Percentiles rank a stretch among this genome's conserved stretches.
These are phyloP conservation scores for Zasmidium cellare DNA, from an alignment of 2,329 filamentous ascomycete genomes.

Conservation along the genomic window DNA sequence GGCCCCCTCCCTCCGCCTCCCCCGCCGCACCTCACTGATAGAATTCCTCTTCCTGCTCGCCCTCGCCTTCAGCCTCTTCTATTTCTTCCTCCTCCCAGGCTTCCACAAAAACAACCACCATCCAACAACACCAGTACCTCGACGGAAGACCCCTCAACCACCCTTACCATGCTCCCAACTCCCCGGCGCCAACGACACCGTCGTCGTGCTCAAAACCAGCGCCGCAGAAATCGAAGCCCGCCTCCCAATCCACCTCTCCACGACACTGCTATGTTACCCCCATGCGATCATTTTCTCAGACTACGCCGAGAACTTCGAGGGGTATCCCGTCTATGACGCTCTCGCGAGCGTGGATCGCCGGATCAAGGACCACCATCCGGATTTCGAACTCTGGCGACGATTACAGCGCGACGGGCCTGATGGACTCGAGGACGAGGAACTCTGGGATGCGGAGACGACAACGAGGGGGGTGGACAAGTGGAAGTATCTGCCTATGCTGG, in stretches of 20 bases:
- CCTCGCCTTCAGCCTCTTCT: not conserved
- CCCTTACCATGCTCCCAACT: constrained; percentile 18
- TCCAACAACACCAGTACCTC: not conserved
- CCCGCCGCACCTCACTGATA: not conserved
- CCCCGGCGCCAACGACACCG: constrained; percentile 47
- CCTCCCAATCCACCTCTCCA: constrained; percentile 34
- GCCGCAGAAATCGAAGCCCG: constrained; percentile 33
- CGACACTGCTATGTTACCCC: constrained; percentile 36
- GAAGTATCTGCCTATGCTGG: constrained; percentile 55
- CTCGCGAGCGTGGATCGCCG: constrained; percentile 21
- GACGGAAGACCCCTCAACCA: not conserved
- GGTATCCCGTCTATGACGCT: constrained; percentile 35
- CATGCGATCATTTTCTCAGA: constrained; percentile 41
- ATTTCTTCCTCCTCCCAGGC: not conserved
- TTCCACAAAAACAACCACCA: not conserved
- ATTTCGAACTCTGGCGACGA: constrained; percentile 32
- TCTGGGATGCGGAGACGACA: constrained; percentile 28
- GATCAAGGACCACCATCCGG: constrained; percentile 18
- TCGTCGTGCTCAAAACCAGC: constrained; percentile 51
- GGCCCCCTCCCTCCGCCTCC: not conserved
- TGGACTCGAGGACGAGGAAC: constrained; percentile 33
- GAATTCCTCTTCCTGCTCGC: not conserved
- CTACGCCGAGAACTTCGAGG: constrained; percentile 35
- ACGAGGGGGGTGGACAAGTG: constrained; percentile 45
- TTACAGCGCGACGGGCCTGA: constrained; percentile 25